These are phyloP conservation scores for Suhomyces tanzawaensis DNA, from an alignment of 805 yeast genomes.

Conservation along the genomic window DNA sequence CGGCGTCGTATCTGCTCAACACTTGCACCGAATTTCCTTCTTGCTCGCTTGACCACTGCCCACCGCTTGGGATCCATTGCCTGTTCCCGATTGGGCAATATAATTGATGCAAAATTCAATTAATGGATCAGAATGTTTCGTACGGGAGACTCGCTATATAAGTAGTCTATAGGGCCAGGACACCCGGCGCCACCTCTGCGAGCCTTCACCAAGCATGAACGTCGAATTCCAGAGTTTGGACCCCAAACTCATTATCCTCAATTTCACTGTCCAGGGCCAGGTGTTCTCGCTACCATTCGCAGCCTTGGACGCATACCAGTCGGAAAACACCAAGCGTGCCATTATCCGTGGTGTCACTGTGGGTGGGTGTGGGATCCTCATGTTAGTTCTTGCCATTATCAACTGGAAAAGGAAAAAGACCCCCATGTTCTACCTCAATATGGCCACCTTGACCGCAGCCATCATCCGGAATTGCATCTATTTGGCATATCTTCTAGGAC, in stretches of 20 bases:
- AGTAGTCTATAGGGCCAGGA: no score
- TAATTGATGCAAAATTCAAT: no score
- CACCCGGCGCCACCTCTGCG: no score
- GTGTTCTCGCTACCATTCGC: slow-evolving; percentile 3
- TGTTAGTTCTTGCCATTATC: slow-evolving; percentile 6
- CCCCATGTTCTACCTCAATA: slow-evolving; percentile 74
- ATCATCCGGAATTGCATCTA: slow-evolving; percentile 61
- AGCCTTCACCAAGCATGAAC: background rate
- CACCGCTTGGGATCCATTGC: no score
- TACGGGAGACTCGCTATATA: no score
- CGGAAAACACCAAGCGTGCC: slow-evolving; percentile 1
- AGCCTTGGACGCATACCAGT: slow-evolving; percentile 6
- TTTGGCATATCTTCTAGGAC: slow-evolving; percentile 52
- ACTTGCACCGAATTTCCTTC: no score
- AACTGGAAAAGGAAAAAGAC: slow-evolving; percentile 49
- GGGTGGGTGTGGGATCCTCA: slow-evolving; percentile 11
- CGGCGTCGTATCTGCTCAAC: no score
- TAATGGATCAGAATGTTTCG: no score
- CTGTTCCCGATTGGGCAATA: no score
- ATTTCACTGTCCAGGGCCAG: slow-evolving; percentile 4
- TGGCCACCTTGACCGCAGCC: slow-evolving; percentile 52
- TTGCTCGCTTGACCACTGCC: no score
- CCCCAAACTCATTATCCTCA: slow-evolving; percentile 3
- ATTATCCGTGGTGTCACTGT: slow-evolving; percentile 9
- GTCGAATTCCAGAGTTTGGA: background rate